phyloP scores from a whole-genome alignment of 1,139 yeast genomes.

The Yamadazyma sp. region DNA sequence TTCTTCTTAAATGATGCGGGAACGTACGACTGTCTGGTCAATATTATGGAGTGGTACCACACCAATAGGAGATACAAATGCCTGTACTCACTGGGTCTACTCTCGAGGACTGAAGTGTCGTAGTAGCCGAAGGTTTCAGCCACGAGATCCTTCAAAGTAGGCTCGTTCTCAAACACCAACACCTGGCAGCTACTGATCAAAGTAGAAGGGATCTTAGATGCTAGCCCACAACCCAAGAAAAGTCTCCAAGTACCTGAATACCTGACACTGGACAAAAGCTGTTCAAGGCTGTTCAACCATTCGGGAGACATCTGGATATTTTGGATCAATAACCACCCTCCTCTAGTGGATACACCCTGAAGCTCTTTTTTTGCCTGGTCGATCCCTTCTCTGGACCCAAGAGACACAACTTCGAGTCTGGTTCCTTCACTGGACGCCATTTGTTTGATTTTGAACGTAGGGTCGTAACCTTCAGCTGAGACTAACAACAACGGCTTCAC shows the following conservation, averaged over 20 bases:
- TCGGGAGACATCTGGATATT: constrained; percentile 70
- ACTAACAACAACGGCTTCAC: constrained; percentile 51
- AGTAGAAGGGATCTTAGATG: constrained; percentile 49
- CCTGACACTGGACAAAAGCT: constrained; percentile 31
- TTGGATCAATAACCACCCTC: constrained; percentile 73
- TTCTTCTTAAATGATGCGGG: constrained; percentile 62
- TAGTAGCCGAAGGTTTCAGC: constrained; percentile 39
- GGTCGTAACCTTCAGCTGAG: constrained; percentile 66
- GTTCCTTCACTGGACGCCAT: constrained; percentile 31
- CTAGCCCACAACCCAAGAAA: constrained; percentile 59
- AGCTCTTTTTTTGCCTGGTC: constrained; percentile 57
- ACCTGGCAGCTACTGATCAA: constrained; percentile 54
- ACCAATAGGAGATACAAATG: constrained; percentile 55
- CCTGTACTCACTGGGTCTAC: constrained; percentile 43
- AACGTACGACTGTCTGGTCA: constrained; percentile 57
- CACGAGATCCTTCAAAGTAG: constrained; percentile 57
- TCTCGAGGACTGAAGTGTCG: constrained; percentile 16
- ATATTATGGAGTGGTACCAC: constrained; percentile 70
- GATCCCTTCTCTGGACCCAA: constrained; percentile 76
- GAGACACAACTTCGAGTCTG: constrained; percentile 50
- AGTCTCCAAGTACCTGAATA: constrained; percentile 40
- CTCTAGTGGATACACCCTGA: constrained; percentile 41
- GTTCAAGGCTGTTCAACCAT: constrained; percentile 62
- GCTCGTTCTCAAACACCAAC: constrained; percentile 58
- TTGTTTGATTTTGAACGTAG: constrained; percentile 54